Conservation (phyloP, 1,284 basidiomycete species). For the Coniophora puteana region DNA sequence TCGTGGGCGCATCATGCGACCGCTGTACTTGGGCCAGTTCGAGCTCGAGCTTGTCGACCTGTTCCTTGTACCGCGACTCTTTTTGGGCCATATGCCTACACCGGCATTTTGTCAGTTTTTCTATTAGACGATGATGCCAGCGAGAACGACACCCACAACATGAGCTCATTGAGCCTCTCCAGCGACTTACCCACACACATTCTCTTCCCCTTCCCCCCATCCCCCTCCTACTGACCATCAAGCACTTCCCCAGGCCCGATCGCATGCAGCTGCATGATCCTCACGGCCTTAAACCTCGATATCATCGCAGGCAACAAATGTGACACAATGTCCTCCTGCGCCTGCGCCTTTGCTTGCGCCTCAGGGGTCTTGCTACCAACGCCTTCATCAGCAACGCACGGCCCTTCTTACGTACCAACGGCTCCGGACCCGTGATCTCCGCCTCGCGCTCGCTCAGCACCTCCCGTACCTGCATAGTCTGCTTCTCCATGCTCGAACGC, state of each 20-base stretch:
- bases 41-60: slow-evolving; percentile 64
- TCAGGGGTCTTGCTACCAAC: too few relatives aligned
- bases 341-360: slow-evolving; percentile 5
- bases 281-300: slow-evolving; percentile 66
- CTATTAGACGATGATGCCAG: slow-evolving; percentile 6
- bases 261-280: slow-evolving; percentile 55
- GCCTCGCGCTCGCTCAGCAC: slow-evolving; percentile 85
- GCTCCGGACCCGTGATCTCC: slow-evolving; percentile 79
- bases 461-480: slow-evolving; percentile 88
- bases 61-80: slow-evolving; percentile 80
- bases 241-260: too few relatives aligned
- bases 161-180: slow-evolving; percentile 78
- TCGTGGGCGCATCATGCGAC: slow-evolving; percentile 76
- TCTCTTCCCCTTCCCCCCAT: too few relatives aligned
- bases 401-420: slow-evolving; percentile 54
- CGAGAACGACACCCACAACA: slow-evolving; percentile 57
- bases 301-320: slow-evolving; percentile 66
- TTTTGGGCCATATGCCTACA: slow-evolving; percentile 91
- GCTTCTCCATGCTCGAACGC: slow-evolving; percentile 82
- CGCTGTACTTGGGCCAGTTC: slow-evolving; percentile 68
- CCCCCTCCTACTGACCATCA: too few relatives aligned
- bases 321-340: slow-evolving; percentile 20
- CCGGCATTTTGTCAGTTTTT: slow-evolving; percentile 6
- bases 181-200: slow-evolving; percentile 68
- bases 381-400: slow-evolving; percentile 1